Percentiles rank a stretch among this genome's conserved stretches.
Evolutionary conservation across 1,284 basidiomycete species (phyloP).

Genomic region (Albatrellus sp.): DNA sequence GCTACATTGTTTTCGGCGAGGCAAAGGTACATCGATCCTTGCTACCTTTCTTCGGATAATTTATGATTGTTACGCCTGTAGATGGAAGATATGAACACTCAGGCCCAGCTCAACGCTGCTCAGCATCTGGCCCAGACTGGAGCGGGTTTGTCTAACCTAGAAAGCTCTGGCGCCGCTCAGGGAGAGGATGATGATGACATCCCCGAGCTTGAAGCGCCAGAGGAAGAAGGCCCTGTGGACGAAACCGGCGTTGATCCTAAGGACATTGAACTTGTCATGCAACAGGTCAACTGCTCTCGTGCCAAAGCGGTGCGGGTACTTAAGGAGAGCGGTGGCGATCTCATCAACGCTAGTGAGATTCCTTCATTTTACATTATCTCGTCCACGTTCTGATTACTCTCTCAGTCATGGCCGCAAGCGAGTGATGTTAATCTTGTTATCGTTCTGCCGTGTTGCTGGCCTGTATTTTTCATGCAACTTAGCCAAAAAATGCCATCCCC

Average conservation of each 20-base stretch:
- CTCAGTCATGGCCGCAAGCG: conserved; percentile 64
- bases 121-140: conserved; percentile 66
- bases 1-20: conserved; percentile 98
- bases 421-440: conserved; percentile 27
- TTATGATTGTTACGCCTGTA: conserved; percentile 16
- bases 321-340: conserved; percentile 81
- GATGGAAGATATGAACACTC: conserved; percentile 87
- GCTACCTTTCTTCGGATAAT: not conserved
- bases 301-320: conserved; percentile 82
- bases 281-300: conserved; percentile 72
- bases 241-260: conserved; percentile 84
- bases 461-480: not conserved
- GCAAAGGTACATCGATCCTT: conserved; percentile 53
- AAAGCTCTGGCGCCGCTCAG: conserved; percentile 35
- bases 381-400: conserved; percentile 9
- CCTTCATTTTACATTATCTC: not conserved
- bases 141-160: conserved; percentile 36
- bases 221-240: conserved; percentile 68
- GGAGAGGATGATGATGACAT: conserved; percentile 70
- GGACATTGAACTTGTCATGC: conserved; percentile 92
- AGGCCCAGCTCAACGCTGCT: conserved; percentile 73
- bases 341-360: conserved; percentile 88
- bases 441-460: conserved; percentile 5
- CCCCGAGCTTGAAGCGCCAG: conserved; percentile 69
- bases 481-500: not conserved